Evolutionary conservation across 805 yeast species (phyloP).

Genomic region (Komagataella pseudopastoris): DNA sequence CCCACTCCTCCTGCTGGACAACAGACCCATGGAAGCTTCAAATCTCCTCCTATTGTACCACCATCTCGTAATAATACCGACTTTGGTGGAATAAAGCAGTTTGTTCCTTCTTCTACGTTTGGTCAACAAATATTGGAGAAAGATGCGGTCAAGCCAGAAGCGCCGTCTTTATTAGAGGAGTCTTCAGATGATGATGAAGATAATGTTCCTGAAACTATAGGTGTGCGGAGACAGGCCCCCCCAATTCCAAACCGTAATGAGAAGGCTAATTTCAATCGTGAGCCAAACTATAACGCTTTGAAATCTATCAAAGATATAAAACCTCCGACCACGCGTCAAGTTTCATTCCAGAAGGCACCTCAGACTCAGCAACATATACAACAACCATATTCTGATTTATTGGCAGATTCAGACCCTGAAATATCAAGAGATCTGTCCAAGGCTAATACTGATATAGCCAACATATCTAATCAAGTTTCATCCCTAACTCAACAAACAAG

Average conservation of each 20-base stretch:
- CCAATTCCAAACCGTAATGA: conserved; percentile 20
- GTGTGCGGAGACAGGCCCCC: conserved; percentile 11
- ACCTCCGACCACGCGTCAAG: not conserved
- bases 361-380: conserved; percentile 7
- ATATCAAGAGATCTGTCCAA: conserved; percentile 54
- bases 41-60: conserved; percentile 21
- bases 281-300: conserved; percentile 36
- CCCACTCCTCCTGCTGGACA: conserved; percentile 24
- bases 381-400: conserved; percentile 29
- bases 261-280: conserved; percentile 19
- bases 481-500: conserved; percentile 69
- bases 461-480: conserved; percentile 71
- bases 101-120: conserved; percentile 75
- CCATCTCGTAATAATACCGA: conserved; percentile 15
- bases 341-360: conserved; percentile 4
- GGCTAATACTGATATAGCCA: conserved; percentile 79
- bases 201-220: conserved; percentile 15
- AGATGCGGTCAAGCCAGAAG: conserved; percentile 9
- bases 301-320: conserved; percentile 11
- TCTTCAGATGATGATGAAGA: conserved; percentile 20
- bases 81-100: conserved; percentile 21
- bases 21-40: not conserved
- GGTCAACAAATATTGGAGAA: conserved; percentile 55
- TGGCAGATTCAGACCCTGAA: conserved; percentile 39
- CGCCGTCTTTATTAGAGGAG: conserved; percentile 20